Evolutionary conservation across 768 basidiomycete species (phyloP).

Genomic region (Phaeotremella skinneri): DNA sequence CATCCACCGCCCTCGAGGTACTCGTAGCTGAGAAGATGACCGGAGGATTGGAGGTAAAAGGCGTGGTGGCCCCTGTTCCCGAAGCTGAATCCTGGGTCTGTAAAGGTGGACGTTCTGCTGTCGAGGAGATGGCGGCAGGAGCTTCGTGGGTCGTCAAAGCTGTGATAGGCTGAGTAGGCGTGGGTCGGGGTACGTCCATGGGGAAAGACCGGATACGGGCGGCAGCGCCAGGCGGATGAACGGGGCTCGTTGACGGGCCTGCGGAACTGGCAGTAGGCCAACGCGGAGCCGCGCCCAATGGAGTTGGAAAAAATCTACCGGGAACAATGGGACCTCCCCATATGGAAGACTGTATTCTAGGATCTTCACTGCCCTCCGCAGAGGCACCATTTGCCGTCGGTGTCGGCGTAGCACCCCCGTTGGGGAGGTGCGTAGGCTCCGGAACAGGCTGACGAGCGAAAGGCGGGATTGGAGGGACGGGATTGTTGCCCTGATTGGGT

Average conservation of each 20-base stretch:
- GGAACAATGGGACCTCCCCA: slow-evolving; percentile 41
- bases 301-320: slow-evolving; percentile 38
- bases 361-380: slow-evolving; percentile 20
- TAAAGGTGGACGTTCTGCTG: background rate
- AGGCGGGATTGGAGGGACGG: slow-evolving; percentile 26
- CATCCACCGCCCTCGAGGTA: slow-evolving; percentile 1
- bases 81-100: background rate
- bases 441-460: slow-evolving; percentile 47
- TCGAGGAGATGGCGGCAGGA: background rate
- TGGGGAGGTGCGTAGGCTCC: slow-evolving; percentile 9
- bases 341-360: slow-evolving; percentile 30
- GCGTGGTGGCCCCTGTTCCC: slow-evolving; percentile 28
- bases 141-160: background rate
- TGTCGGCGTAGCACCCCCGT: background rate
- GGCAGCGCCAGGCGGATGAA: background rate
- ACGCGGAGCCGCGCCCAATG: slow-evolving; percentile 36
- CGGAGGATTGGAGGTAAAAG: slow-evolving; percentile 37
- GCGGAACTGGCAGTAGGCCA: background rate
- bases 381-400: slow-evolving; percentile 13
- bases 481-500: slow-evolving; percentile 11
- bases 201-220: background rate
- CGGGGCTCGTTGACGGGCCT: background rate
- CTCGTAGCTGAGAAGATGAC: slow-evolving; percentile 30
- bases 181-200: background rate
- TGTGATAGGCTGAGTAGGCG: background rate